A percentile compares a stretch with the other conserved stretches of the same genome.
These are phyloP conservation scores for Boletus rufocinnamomeus DNA, from an alignment of 768 basidiomycete species.

Conservation along the genomic window DNA sequence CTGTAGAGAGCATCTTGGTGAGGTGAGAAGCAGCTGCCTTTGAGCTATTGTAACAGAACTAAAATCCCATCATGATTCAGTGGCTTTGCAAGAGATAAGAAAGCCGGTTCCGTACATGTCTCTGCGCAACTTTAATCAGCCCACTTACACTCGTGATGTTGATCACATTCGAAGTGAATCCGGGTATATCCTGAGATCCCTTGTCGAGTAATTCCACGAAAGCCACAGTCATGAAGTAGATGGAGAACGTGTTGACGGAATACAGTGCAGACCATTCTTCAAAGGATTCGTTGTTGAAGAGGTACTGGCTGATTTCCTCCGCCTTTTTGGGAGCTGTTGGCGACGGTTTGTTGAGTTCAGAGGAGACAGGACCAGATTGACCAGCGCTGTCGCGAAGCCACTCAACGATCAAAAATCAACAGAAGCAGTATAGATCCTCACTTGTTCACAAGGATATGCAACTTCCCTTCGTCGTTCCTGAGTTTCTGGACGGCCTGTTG, in stretches of 20 bases:
- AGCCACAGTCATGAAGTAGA: conserved; percentile 75
- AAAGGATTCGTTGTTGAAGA: conserved; percentile 69
- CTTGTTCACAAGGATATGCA: conserved; percentile 87
- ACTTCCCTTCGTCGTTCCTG: conserved; percentile 51
- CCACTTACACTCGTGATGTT: conserved; percentile 83
- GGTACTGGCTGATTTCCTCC: conserved; percentile 63
- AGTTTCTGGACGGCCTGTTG: conserved; percentile 46
- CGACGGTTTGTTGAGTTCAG: conserved; percentile 56
- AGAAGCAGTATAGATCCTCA: conserved; percentile 32
- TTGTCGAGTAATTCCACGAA: conserved; percentile 76
- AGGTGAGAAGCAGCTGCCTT: conserved; percentile 79
- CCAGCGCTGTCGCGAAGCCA: conserved; percentile 56
- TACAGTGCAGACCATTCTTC: conserved; percentile 65
- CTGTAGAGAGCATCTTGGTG: conserved; percentile 76
- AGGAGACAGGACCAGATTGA: conserved; percentile 63
- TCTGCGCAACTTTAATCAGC: conserved; percentile 65
- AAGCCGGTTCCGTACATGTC: conserved; percentile 58
- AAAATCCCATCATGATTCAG: not conserved
- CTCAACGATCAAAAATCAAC: conserved; percentile 5
- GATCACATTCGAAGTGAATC: conserved; percentile 66
- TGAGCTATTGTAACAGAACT: conserved; percentile 83
- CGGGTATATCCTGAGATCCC: conserved; percentile 59
- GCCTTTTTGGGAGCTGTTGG: conserved; percentile 63
- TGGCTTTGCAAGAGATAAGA: not conserved
- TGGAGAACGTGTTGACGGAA: conserved; percentile 69